Percentiles rank a stretch among this genome's conserved stretches.
Evolutionary conservation across 768 basidiomycete genomes (phyloP).

Genomic region (Pulveroboletus frians): DNA sequence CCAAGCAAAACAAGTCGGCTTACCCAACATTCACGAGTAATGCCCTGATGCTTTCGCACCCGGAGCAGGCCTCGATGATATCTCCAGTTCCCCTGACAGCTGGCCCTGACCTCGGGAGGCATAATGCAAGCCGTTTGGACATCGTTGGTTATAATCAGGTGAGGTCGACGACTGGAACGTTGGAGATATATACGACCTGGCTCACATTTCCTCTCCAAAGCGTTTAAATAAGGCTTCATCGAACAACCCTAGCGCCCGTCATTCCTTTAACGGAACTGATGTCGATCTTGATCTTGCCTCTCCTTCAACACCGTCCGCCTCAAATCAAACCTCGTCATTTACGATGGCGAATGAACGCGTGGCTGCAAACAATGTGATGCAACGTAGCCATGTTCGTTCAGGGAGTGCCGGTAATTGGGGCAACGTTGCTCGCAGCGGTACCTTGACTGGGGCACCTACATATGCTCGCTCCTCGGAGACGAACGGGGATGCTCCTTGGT

Average conservation of each 20-base stretch:
- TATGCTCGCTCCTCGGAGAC: conserved; percentile 56
- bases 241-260: conserved; percentile 50
- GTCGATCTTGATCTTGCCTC: conserved; percentile 53
- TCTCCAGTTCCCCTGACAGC: conserved; percentile 81
- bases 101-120: conserved; percentile 79
- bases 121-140: conserved; percentile 63
- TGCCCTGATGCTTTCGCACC: conserved; percentile 44
- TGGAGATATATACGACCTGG: conserved; percentile 3
- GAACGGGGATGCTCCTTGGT: conserved; percentile 53
- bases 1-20: conserved; percentile 80
- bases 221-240: conserved; percentile 47
- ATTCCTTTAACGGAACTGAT: conserved; percentile 75
- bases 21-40: conserved; percentile 59
- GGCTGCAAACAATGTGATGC: conserved; percentile 26
- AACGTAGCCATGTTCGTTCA: conserved; percentile 67
- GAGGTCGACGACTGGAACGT: conserved; percentile 16
- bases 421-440: conserved; percentile 50
- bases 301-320: conserved; percentile 49
- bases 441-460: conserved; percentile 43
- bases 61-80: conserved; percentile 56
- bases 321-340: conserved; percentile 39
- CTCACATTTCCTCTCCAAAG: conserved; percentile 27
- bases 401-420: conserved; percentile 83
- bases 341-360: conserved; percentile 37
- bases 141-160: conserved; percentile 74